Base-by-base conservation (phyloP, 306 rosid genomes). In the Heteromeles arbutifolia region DNA sequence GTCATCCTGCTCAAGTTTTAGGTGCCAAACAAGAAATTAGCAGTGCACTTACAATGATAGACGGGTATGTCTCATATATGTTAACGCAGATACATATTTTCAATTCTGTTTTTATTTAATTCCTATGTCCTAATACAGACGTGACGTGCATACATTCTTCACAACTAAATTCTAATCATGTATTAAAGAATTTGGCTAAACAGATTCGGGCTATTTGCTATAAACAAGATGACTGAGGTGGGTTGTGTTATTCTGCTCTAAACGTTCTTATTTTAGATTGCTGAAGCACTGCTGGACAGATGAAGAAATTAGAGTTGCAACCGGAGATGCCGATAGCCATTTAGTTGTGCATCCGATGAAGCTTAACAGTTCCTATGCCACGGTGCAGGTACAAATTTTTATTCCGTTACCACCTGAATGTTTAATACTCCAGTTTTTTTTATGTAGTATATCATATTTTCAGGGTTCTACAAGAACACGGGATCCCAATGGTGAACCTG, bases 311-410 rank as follows among this genome's bases (percentile, higher is more conserved):
- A 82, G 77, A 78, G 76, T 68, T 75, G 98, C 97, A 56, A 87
- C 94, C 1, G 97, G 97, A 70, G 85, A 85, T 86, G 74, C 89
- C 31, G 73, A 82, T 69, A 39, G 73, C 83, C 80, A 84, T 77
- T 70, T 84, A 77, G 91, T 86, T 74, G 79, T 67, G 84, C 93
- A 93, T 82, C 88, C 94, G 63, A 77, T 90, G 83, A 86, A 87
- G 83, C 92, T 93, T 75, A 79, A 68, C 69, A 93, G 98, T 77
- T 90, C 92, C 26, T 93, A 90, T 72, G 97, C 94, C 53, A 80
- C 87, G 17, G 85, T 91, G 54, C 83, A 78, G 87, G 98, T 87
- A 78, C 68, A 22, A 71, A 43, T 34, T 24, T 43, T 31, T 76
- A 73, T 69, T 73, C 81, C 68, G 76, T 57, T 68, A 70, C 73